Percentiles rank a stretch among this genome's conserved stretches.
Conservation (phyloP, 441 rosid species). For the Adansonia grandidieri region DNA sequence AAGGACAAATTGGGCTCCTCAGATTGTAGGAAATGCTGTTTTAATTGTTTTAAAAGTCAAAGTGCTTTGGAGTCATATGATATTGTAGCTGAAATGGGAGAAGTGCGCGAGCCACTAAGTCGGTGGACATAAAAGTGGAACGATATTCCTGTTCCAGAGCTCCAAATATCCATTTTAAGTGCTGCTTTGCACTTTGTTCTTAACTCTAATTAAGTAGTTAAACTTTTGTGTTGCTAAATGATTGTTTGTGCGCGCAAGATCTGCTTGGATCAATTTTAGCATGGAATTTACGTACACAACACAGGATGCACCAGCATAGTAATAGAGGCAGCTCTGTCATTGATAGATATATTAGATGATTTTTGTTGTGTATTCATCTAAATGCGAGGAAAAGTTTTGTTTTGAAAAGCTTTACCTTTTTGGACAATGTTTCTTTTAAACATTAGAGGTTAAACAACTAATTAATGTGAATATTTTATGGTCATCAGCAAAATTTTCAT, state of each 20-base stretch:
- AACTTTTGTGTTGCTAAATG: not conserved
- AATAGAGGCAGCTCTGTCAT: not conserved
- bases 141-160: not conserved
- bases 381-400: not conserved
- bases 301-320: not conserved
- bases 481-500: not conserved
- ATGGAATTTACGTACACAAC: constrained; percentile 1
- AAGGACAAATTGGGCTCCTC: not conserved
- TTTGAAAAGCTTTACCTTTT: constrained; percentile 10
- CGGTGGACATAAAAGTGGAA: not conserved
- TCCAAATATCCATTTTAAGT: not conserved
- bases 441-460: not conserved
- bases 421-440: not conserved
- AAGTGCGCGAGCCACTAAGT: not conserved
- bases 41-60: constrained; percentile 11
- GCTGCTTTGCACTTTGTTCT: not conserved
- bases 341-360: not conserved
- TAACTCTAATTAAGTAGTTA: not conserved
- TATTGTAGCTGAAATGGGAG: constrained; percentile 8
- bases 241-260: constrained; percentile 1
- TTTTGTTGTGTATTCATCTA: constrained; percentile 4
- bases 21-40: constrained; percentile 8
- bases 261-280: constrained; percentile 3
- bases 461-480: not conserved
- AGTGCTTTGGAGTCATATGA: not conserved